Base-by-base conservation (phyloP, 2,329 filamentous ascomycete genomes). In the Beauveria asiatica region DNA sequence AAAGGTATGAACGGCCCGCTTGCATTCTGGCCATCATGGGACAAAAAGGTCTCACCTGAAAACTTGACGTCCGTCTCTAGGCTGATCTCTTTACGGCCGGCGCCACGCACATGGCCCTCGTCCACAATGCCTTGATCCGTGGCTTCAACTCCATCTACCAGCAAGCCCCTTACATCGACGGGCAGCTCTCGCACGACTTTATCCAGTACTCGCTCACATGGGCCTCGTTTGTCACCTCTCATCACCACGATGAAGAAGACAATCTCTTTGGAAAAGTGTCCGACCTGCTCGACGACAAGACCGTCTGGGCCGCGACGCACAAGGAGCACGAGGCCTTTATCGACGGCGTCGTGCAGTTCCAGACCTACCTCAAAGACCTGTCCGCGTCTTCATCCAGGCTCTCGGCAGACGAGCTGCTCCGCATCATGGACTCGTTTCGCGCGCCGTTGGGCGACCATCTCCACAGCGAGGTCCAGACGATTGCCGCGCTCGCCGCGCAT, bases 71-170 rank as follows among this genome's bases (percentile, higher is more conserved):
- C 23, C 11, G 9, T 8, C 33, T 16, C 23, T 62, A 82, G 78
- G 79, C 78, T 42, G 82, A 85, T 66, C 74, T 83, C 64, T 85
- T 84, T 70, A 83, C 80, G 1, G 77, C 75, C 0, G 81, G 80
- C 23, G 82, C 83, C 0, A 83, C 82, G 17, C 80, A 86, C 70
- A 86, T 85, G 83, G 76, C 78, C 3, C 70, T 85, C 56, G 73
- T 84, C 54, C 83, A 87, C 75, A 87, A 87, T 66, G 74, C 80
- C 60, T 81, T 87, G 66, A 80, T 86, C 63, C 81, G 84, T 46
- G 82, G 83, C 58, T 84, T 82, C 74, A 87, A 87, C 70, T 80
- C 78, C 66, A 84, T 87, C 67, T 84, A 82, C 68, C 77, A 80
- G 45, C 84, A 86, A 69, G 83, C 82, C 1, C 76, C 78, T 11